phyloP scores from a whole-genome alignment of 192 early-diverging fungal species.

The Gryganskiella cystojenkinii region DNA sequence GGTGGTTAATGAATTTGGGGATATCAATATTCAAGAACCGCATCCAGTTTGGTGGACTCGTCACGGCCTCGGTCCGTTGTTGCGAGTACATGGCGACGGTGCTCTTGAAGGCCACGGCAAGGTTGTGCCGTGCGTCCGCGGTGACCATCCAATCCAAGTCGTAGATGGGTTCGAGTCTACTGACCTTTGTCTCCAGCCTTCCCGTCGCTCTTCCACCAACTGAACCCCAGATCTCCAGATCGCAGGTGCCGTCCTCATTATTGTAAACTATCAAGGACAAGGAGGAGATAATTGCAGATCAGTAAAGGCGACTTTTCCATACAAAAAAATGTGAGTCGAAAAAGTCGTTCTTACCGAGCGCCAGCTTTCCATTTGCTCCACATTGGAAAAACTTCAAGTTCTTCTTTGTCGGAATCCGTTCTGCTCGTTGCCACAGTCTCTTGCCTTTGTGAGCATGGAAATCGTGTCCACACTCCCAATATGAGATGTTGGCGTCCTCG shows the following conservation, averaged over 20 bases:
- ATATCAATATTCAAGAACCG: constrained; percentile 66
- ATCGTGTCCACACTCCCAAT: constrained; percentile 50
- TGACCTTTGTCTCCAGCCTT: constrained; percentile 19
- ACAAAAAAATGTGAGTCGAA: too few relatives aligned
- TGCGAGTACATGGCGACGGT: constrained; percentile 72
- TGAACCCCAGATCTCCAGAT: constrained; percentile 48
- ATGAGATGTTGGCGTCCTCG: constrained; percentile 46
- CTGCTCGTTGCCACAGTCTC: constrained; percentile 27
- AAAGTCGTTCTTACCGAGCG: constrained; percentile 35
- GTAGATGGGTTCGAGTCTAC: constrained; percentile 52
- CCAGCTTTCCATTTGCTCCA: constrained; percentile 55
- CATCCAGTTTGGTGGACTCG: constrained; percentile 60
- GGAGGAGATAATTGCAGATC: neutral
- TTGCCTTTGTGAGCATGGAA: constrained; percentile 25
- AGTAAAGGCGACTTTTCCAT: neutral
- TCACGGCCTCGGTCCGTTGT: constrained; percentile 52
- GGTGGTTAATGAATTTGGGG: constrained; percentile 56
- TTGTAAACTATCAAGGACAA: constrained; percentile 20
- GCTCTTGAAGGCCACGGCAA: constrained; percentile 68
- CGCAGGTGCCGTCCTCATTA: constrained; percentile 15
- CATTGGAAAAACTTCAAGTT: constrained; percentile 45
- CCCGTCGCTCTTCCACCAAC: constrained; percentile 43
- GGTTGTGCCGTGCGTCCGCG: constrained; percentile 77
- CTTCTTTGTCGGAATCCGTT: constrained; percentile 20
- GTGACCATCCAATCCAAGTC: constrained; percentile 80